Evolutionary conservation across 148 eudicot genomes (phyloP).

Genomic region (Chenopodium suecicum): DNA sequence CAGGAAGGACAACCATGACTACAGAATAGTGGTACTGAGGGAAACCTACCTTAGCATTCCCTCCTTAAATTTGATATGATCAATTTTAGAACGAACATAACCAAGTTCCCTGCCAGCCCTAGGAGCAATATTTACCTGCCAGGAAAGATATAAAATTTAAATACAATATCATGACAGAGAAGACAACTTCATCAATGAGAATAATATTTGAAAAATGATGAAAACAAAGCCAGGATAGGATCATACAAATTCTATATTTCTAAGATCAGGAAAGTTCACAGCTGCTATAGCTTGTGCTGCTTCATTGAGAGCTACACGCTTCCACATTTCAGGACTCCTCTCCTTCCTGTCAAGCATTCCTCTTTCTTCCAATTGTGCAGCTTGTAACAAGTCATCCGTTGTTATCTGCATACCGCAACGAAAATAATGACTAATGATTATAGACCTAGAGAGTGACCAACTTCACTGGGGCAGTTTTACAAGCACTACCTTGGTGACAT

Average conservation of each 20-base stretch:
- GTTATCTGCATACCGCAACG: constrained; percentile 51
- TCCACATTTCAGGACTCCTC: constrained; percentile 78
- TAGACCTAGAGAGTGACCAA: background rate
- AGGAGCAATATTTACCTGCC: constrained; percentile 82
- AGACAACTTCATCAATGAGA: background rate
- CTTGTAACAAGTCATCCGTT: constrained; percentile 90
- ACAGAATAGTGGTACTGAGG: background rate
- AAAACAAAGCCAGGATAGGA: constrained; percentile 18
- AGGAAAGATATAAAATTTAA: constrained; percentile 18
- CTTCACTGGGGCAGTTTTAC: background rate
- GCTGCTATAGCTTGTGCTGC: constrained; percentile 84
- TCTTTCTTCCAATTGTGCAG: constrained; percentile 87
- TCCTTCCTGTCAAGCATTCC: constrained; percentile 79
- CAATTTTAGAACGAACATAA: constrained; percentile 72
- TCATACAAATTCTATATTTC: constrained; percentile 78
- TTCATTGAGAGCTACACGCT: constrained; percentile 83
- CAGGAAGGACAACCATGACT: background rate
- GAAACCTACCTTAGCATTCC: constrained; percentile 66
- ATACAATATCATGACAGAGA: background rate
- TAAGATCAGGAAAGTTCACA: constrained; percentile 82
- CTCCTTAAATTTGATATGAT: constrained; percentile 55
- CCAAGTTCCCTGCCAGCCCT: constrained; percentile 91
- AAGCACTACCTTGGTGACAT: constrained; percentile 3
- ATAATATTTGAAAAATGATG: background rate
- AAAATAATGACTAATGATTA: background rate